phyloP scores from a whole-genome alignment of 805 yeast species.

The Zygosaccharomyces bisporus region DNA sequence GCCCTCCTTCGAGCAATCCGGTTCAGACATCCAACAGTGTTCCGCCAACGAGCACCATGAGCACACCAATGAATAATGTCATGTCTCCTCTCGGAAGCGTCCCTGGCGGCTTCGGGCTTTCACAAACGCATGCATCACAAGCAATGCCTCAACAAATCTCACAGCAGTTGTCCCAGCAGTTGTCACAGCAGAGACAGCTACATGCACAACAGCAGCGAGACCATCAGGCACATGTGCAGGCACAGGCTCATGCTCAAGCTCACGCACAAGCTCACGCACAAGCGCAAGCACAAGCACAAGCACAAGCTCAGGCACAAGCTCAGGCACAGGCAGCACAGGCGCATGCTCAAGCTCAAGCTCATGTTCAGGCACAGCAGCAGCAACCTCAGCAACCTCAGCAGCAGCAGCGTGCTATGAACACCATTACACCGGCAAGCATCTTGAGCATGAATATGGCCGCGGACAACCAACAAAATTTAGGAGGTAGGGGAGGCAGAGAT shows the following conservation, averaged over 20 bases:
- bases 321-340: slow-evolving; percentile 5
- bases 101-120: slow-evolving; percentile 8
- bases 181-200: slow-evolving; percentile 6
- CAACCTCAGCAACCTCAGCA: slow-evolving; percentile 10
- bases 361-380: slow-evolving; percentile 7
- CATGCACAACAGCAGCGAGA: slow-evolving; percentile 11
- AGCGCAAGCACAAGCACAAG: slow-evolving; percentile 4
- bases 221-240: slow-evolving; percentile 7
- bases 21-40: slow-evolving; percentile 20
- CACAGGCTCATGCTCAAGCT: slow-evolving; percentile 8
- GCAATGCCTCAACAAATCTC: slow-evolving; percentile 5
- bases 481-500: slow-evolving; percentile 12
- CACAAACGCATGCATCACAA: slow-evolving; percentile 7
- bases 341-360: slow-evolving; percentile 8
- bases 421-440: slow-evolving; percentile 24
- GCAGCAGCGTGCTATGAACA: slow-evolving; percentile 15
- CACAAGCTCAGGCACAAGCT: slow-evolving; percentile 6
- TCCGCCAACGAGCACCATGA: slow-evolving; percentile 24
- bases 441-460: slow-evolving; percentile 20
- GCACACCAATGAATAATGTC: slow-evolving; percentile 23
- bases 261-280: slow-evolving; percentile 8
- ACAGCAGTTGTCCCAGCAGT: slow-evolving; percentile 8
- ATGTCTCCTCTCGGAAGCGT: slow-evolving; percentile 21
- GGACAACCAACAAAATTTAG: slow-evolving; percentile 13
- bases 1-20: slow-evolving; percentile 15